Conservation (phyloP, 495 filamentous ascomycete species). For the Letharia lupina region DNA sequence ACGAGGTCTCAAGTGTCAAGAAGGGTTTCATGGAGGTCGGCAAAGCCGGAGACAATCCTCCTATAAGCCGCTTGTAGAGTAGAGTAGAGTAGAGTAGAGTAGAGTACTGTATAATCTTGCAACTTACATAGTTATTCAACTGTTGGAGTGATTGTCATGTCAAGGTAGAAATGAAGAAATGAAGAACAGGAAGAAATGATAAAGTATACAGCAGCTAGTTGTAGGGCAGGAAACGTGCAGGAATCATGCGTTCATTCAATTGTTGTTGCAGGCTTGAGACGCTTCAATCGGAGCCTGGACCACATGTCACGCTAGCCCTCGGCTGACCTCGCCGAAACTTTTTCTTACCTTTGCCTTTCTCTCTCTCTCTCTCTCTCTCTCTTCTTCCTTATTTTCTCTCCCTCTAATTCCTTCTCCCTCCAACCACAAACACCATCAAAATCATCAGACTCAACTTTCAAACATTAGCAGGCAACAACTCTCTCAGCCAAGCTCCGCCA, state of each 20-base stretch:
- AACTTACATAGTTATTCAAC: too few relatives aligned
- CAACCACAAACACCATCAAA: neutral
- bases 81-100: too few relatives aligned
- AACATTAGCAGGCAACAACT: neutral
- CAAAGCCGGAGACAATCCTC: neutral
- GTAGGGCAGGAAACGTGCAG: neutral
- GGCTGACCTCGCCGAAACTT: neutral
- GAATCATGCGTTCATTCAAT: neutral
- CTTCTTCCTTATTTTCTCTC: neutral
- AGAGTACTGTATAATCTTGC: too few relatives aligned
- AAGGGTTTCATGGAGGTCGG: neutral
- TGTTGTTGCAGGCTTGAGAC: too few relatives aligned
- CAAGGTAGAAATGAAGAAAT: neutral
- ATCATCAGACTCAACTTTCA: conserved; percentile 9
- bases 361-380: neutral
- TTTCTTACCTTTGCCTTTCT: neutral
- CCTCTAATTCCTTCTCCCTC: neutral
- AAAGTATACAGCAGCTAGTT: too few relatives aligned
- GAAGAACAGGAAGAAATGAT: too few relatives aligned
- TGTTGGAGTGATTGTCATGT: too few relatives aligned
- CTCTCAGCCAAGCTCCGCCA: neutral
- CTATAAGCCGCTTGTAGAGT: too few relatives aligned
- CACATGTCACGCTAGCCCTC: neutral
- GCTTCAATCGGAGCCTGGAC: too few relatives aligned
- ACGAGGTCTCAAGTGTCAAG: neutral